Evolutionary conservation across 768 basidiomycete species (phyloP), one percentile per base, ranked within the genome.

Genomic region (Porphyrellus cyaneotinctus): DNA sequence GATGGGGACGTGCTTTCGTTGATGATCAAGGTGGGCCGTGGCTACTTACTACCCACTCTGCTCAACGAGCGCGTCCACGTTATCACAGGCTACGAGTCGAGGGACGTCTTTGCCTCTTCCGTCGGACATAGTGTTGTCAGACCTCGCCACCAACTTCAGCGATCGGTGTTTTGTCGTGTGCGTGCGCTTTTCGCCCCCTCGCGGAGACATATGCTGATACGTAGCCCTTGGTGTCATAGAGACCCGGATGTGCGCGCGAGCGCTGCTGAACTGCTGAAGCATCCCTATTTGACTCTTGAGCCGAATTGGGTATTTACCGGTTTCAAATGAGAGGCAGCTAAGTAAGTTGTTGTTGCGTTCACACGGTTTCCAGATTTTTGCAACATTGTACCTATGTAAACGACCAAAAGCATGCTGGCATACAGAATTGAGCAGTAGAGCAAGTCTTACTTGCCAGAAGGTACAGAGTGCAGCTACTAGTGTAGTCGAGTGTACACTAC

Each of bases 81-180:
- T n/a, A n/a, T n/a, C n/a, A n/a, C n/a, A 10, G 91, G 75, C 95
- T 38, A 91, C 87, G 60, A 82, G 85, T 63, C 82, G 83, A 43
- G 83, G 87, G 58, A 78, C 80, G 52, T 83, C 86, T 28, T 92
- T 92, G 9, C 24, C 39, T 41, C 22, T 26, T 6, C 42, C 24
- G 22, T 39, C 20, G 11, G 38, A 39, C 22, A 20, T 39, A 12
- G 14, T 22, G 22, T 12, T 11, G 22, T 39, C 22, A 20, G 12
- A 39, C 13, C 38, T 39, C 22, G 38, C 38, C 22, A 11, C 2
- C 12, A 26, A 30, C 4, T 43, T 43, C n/a, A 79, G 26, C 74
- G 73, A 75, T 50, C 83, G 82, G 64, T 95, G 94, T 70, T 91
- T 97, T 63, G 87, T 87, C 1, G 83, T 88, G 89, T 90, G 28